A percentile compares a stretch with the other conserved stretches of the same genome.
Evolutionary conservation across 106 monocot species (phyloP).

Genomic region (Acorus gramineus): DNA sequence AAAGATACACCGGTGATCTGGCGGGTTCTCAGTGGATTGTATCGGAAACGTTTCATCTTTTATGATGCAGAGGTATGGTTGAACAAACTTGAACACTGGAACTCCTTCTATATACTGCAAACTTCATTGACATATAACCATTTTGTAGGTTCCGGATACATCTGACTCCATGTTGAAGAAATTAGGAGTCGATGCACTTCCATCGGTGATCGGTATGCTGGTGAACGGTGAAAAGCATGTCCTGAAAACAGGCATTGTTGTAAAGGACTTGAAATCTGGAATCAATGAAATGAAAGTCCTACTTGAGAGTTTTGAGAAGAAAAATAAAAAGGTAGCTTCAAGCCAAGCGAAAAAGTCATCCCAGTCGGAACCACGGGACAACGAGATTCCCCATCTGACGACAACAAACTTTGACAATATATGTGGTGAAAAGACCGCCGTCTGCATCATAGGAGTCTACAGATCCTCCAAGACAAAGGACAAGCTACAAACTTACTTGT

Average conservation of each 20-base stretch:
- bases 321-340: constrained; percentile 56
- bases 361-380: constrained; percentile 12
- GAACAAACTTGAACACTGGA: too few species aligned
- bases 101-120: background rate
- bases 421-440: constrained; percentile 48
- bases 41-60: constrained; percentile 50
- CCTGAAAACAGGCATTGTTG: constrained; percentile 46
- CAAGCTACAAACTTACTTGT: constrained; percentile 43
- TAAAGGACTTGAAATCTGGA: constrained; percentile 80
- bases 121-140: background rate
- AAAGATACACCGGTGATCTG: constrained; percentile 84
- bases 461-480: constrained; percentile 53
- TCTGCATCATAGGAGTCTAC: constrained; percentile 80
- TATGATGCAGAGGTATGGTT: constrained; percentile 71
- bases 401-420: constrained; percentile 42
- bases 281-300: constrained; percentile 51
- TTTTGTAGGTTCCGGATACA: constrained; percentile 59
- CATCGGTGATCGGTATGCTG: constrained; percentile 62
- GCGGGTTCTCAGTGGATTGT: constrained; percentile 80
- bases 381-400: constrained; percentile 38
- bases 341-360: constrained; percentile 31
- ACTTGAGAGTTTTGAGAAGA: constrained; percentile 71
- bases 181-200: constrained; percentile 52
- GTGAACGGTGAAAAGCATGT: constrained; percentile 51
- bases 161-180: constrained; percentile 51